Conservation (phyloP, 352 stramenopile species). For the Phytophthora meadii region DNA sequence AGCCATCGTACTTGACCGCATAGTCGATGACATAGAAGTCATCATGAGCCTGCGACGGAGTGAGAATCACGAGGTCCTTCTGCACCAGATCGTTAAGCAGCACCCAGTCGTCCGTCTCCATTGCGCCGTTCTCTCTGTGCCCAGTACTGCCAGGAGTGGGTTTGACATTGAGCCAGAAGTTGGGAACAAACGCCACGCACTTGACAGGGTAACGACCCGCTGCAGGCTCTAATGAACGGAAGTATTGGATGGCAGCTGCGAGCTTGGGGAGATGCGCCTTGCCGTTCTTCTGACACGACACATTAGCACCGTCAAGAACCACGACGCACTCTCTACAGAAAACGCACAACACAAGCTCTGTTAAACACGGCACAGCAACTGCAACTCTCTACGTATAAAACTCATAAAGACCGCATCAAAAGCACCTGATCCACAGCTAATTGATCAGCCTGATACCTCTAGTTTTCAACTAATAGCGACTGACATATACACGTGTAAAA, state of each 20-base stretch:
- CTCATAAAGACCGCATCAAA: background rate
- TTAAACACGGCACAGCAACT: conserved; percentile 1
- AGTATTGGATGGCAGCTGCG: conserved; percentile 71
- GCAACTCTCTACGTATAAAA: conserved; percentile 7
- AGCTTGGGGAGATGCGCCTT: conserved; percentile 61
- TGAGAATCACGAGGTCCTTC: conserved; percentile 74
- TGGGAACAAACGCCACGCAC: conserved; percentile 80
- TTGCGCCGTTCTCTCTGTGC: conserved; percentile 44
- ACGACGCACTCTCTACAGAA: conserved; percentile 51
- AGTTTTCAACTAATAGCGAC: background rate
- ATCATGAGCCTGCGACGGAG: conserved; percentile 87
- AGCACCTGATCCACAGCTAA: background rate
- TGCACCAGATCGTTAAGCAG: conserved; percentile 65
- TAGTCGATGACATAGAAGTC: conserved; percentile 94
- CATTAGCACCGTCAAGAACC: conserved; percentile 82
- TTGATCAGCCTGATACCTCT: background rate
- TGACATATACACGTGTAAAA: conserved; percentile 18
- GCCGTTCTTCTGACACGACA: conserved; percentile 71
- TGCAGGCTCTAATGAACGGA: conserved; percentile 43
- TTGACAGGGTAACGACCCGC: conserved; percentile 48
- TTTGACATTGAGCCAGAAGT: conserved; percentile 86
- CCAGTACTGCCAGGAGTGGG: conserved; percentile 25
- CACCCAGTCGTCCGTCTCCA: conserved; percentile 56
- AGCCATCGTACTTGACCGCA: conserved; percentile 85
- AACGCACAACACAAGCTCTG: background rate